These are phyloP conservation scores for Neofusicoccum laricinum DNA, from an alignment of 2,329 filamentous ascomycete species.

Conservation along the genomic window DNA sequence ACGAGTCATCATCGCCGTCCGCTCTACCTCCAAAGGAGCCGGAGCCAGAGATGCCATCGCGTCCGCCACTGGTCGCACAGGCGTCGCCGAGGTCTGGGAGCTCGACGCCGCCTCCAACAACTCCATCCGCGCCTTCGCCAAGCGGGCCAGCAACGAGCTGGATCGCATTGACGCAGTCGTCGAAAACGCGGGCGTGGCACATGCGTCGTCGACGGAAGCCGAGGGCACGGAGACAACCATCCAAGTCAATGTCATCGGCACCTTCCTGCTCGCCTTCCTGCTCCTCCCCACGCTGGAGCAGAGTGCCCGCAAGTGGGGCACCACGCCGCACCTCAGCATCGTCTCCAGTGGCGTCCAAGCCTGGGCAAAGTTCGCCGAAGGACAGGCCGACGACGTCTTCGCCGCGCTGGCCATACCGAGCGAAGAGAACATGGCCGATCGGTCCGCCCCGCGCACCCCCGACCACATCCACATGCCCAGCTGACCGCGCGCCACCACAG, in stretches of 20 bases:
- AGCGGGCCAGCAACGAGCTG: conserved; percentile 22
- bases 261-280: conserved; percentile 24
- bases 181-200: conserved; percentile 33
- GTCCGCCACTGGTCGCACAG: conserved; percentile 19
- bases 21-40: conserved; percentile 32
- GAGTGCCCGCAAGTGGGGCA: conserved; percentile 25
- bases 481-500: not conserved
- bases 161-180: conserved; percentile 33
- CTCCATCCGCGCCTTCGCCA: conserved; percentile 33
- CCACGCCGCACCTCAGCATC: conserved; percentile 29
- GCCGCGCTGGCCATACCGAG: conserved; percentile 24
- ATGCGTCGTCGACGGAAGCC: conserved; percentile 7
- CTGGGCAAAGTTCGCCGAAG: conserved; percentile 27
- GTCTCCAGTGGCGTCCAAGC: conserved; percentile 33
- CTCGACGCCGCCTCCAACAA: conserved; percentile 40
- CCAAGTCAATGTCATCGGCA: conserved; percentile 24
- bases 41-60: conserved; percentile 36
- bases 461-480: not conserved
- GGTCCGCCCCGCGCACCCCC: conserved; percentile 19
- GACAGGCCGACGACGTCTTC: conserved; percentile 29
- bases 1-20: conserved; percentile 21
- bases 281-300: conserved; percentile 30
- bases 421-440: conserved; percentile 19
- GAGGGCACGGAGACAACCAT: conserved; percentile 24
- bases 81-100: conserved; percentile 34